Percentiles rank a stretch among this genome's conserved stretches.
phyloP scores from a whole-genome alignment of 140 eudicot species.

The Erigeron philadelphicus region DNA sequence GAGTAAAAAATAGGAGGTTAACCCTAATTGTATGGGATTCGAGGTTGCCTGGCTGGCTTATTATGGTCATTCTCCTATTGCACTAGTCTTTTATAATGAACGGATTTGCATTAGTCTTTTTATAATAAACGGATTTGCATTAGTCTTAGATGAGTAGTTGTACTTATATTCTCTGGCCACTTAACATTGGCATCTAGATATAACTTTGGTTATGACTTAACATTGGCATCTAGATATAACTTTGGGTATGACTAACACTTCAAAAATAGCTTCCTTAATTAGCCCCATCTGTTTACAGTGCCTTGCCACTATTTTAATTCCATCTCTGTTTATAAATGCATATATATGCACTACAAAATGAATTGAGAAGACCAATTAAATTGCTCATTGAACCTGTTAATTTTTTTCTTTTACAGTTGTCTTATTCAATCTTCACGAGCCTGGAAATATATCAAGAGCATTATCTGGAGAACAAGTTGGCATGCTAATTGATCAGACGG shows the following conservation, averaged over 20 bases:
- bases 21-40: neutral
- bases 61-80: neutral
- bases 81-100: neutral
- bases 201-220: neutral
- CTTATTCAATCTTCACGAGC: conserved; percentile 77
- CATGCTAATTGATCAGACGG: conserved; percentile 68
- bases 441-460: conserved; percentile 91
- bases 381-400: neutral
- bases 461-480: conserved; percentile 87
- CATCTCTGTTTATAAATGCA: neutral
- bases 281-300: neutral
- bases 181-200: neutral
- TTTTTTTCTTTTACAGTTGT: conserved; percentile 48
- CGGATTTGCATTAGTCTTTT: too few relatives aligned
- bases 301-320: neutral
- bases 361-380: neutral
- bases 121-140: neutral
- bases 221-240: neutral
- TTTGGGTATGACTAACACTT: neutral
- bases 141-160: neutral
- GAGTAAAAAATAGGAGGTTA: neutral
- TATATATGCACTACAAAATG: neutral
- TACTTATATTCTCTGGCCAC: neutral
- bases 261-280: neutral
- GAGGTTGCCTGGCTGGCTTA: neutral